Evolutionary conservation across 352 stramenopile genomes (phyloP).

Genomic region (Pythium utonaiense): DNA sequence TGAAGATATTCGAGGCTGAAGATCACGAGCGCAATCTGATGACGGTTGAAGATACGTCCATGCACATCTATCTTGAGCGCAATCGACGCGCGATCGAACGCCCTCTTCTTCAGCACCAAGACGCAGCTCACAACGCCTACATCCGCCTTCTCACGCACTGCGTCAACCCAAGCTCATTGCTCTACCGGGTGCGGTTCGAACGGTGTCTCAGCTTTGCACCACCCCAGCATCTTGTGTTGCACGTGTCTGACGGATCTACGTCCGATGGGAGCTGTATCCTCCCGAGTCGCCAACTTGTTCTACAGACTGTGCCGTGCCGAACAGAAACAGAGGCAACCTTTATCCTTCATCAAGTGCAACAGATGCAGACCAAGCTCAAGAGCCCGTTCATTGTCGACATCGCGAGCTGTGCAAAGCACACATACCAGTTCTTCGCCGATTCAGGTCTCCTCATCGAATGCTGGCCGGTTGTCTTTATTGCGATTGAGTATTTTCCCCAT

Average conservation of each 20-base stretch:
- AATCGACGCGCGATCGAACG: conserved; percentile 36
- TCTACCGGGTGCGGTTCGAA: conserved; percentile 48
- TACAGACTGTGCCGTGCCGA: conserved; percentile 48
- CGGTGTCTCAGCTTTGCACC: conserved; percentile 35
- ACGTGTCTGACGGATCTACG: conserved; percentile 24
- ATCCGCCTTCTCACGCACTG: conserved; percentile 50
- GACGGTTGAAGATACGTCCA: conserved; percentile 38
- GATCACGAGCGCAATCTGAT: conserved; percentile 43
- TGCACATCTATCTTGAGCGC: conserved; percentile 49
- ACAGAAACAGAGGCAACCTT: conserved; percentile 36
- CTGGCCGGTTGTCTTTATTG: conserved; percentile 57
- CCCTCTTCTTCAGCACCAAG: conserved; percentile 42
- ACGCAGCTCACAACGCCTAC: conserved; percentile 44
- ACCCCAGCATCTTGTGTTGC: conserved; percentile 39
- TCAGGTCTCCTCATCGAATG: conserved; percentile 56
- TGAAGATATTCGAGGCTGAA: conserved; percentile 45
- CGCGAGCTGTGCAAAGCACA: conserved; percentile 35
- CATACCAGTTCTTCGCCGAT: conserved; percentile 60
- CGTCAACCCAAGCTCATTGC: conserved; percentile 39
- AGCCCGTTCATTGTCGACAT: conserved; percentile 41
- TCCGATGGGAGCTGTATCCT: neutral
- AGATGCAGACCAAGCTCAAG: conserved; percentile 33
- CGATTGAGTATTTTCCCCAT: conserved; percentile 35
- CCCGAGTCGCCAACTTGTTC: conserved; percentile 20
- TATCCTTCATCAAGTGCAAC: conserved; percentile 32